Evolutionary conservation across 1,284 basidiomycete genomes (phyloP), one percentile per base, ranked within the genome.

Genomic region (Rhodofomes roseus): DNA sequence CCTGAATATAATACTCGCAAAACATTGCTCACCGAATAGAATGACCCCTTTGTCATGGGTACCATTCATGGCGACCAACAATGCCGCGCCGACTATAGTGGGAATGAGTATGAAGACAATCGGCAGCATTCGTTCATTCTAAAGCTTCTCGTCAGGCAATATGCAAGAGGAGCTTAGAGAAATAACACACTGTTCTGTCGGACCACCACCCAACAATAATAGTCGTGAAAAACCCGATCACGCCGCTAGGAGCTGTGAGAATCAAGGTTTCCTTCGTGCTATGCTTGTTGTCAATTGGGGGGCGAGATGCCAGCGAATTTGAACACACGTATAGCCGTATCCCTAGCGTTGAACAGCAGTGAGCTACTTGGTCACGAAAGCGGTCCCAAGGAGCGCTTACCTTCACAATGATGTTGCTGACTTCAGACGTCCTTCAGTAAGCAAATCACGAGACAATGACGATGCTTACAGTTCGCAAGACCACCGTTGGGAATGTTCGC

Each of bases 401-500:
- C 70, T 82, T 81, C 69, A 86, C 81, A 60, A 85, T 81, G 29
- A 85, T 74, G 64, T 85, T 86, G 66, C 83, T 81, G 68, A 84
- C 86, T 86, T 57, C 20, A 44, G 12, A 37, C 1, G 51, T 34
- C 16, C 8, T 51, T 46, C 51, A 46, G 9, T 23, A 34, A 53
- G n/a, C 43, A 20, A 11, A 16, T 25, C 22, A 22, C 34, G 14
- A 27, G 39, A 48, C 44, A 16, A 41, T 39, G 29, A 25, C 22
- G 48, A 16, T 25, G 73, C 82, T 58, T 64, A 86, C 85, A 87
- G 60, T 87, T 87, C 60, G 80, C 86, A 16, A 88, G 68, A 1
- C 72, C 85, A n/a, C 86, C 86, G 63, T 86, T 87, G 0, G 87
- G 86, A 37, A 89, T 82, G 65, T 81, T 86, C 41, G 83, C 84